Conservation (phyloP, 1,139 yeast species). For the Yamadazyma songkhlaensis region DNA sequence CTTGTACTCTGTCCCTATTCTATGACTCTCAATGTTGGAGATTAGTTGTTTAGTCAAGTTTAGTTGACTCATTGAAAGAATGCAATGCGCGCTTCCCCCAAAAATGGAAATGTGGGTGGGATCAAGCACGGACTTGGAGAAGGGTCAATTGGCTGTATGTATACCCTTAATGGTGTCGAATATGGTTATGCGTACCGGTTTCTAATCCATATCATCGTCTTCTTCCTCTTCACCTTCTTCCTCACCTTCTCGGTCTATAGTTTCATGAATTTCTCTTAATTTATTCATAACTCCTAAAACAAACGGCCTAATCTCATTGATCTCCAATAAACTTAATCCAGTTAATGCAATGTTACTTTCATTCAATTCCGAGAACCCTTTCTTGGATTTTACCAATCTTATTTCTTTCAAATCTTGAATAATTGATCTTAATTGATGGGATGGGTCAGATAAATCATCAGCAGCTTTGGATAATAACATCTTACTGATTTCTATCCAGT, state of each 20-base stretch:
- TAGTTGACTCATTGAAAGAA: constrained; percentile 28
- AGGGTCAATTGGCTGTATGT: background rate
- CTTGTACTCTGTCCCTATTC: constrained; percentile 34
- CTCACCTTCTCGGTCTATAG: constrained; percentile 24
- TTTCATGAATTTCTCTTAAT: constrained; percentile 52
- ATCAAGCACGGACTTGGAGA: background rate
- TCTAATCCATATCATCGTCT: background rate
- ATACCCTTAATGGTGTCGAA: too few species aligned
- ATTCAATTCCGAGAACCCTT: constrained; percentile 75
- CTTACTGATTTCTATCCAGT: constrained; percentile 83
- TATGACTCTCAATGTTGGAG: constrained; percentile 38
- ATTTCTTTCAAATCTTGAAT: constrained; percentile 85
- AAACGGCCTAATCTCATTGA: constrained; percentile 85
- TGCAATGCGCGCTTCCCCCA: background rate
- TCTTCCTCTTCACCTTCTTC: constrained; percentile 5
- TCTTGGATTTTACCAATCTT: constrained; percentile 74
- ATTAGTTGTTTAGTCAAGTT: constrained; percentile 33
- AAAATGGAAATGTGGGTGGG: background rate
- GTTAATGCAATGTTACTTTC: constrained; percentile 83
- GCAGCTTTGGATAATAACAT: constrained; percentile 63
- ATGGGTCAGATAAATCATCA: constrained; percentile 71
- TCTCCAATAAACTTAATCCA: constrained; percentile 77
- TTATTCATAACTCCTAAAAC: constrained; percentile 78
- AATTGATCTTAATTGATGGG: constrained; percentile 60
- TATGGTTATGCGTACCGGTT: too few species aligned